phyloP scores from a whole-genome alignment of 345 rosid genomes.

The Hevea brasiliensis region DNA sequence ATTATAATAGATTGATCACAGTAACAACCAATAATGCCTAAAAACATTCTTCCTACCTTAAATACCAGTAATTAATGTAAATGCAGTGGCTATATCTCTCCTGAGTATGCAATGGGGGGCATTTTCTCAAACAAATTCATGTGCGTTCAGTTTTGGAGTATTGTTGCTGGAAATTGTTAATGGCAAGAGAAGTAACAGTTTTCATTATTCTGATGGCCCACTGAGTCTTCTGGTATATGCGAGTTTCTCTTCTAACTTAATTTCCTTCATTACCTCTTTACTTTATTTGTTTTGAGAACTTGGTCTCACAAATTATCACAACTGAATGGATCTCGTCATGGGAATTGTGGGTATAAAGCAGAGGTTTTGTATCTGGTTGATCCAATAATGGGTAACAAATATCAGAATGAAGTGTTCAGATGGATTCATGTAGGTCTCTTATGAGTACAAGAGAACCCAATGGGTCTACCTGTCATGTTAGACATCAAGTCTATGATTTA shows the following conservation, averaged over 20 bases:
- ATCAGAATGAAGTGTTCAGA: conserved; percentile 7
- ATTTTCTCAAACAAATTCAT: conserved; percentile 13
- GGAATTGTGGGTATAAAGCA: conserved; percentile 16
- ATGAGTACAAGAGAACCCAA: conserved; percentile 21
- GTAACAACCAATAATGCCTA: too few species aligned
- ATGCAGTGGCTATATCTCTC: conserved; percentile 29
- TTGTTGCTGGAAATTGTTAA: conserved; percentile 18
- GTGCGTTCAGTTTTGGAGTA: conserved; percentile 27
- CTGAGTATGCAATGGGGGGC: conserved; percentile 23
- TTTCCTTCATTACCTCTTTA: too few species aligned
- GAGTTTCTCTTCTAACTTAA: background rate
- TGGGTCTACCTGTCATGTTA: conserved; percentile 22
- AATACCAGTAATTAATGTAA: background rate
- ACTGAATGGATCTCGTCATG: conserved; percentile 9
- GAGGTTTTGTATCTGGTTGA: conserved; percentile 14
- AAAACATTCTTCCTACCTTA: too few species aligned
- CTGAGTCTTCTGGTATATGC: conserved; percentile 14
- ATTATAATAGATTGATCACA: too few species aligned
- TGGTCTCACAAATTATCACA: too few species aligned
- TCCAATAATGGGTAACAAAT: background rate
- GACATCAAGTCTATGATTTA: conserved; percentile 18
- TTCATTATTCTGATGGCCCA: background rate
- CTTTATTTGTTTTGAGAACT: too few species aligned
- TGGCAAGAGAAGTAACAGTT: conserved; percentile 4
- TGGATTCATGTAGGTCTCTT: conserved; percentile 26